These are phyloP conservation scores for Gossypium turneri DNA, from an alignment of 345 rosid genomes.

Conservation along the genomic window DNA sequence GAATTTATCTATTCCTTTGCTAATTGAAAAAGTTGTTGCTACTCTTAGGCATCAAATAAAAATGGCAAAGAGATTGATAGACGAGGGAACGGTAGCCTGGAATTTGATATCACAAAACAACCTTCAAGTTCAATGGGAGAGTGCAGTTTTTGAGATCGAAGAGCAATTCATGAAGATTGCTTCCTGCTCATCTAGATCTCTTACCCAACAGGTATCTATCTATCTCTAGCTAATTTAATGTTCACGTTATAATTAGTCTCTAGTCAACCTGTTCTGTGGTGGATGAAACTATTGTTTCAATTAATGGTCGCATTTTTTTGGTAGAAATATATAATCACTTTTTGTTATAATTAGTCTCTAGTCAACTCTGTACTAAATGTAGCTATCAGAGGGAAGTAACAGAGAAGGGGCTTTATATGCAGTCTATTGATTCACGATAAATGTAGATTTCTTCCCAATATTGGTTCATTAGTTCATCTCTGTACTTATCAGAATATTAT, in stretches of 20 bases:
- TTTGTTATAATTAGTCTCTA: neutral
- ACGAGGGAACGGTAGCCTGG: constrained; percentile 88
- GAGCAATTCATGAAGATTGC: constrained; percentile 82
- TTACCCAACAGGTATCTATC: constrained; percentile 44
- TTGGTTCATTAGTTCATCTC: too few species aligned
- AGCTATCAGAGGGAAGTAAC: neutral
- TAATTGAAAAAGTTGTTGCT: neutral
- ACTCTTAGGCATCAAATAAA: constrained; percentile 61
- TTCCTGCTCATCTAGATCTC: constrained; percentile 68
- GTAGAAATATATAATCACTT: too few species aligned
- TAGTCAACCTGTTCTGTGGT: neutral
- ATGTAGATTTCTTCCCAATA: too few species aligned
- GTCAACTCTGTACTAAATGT: neutral
- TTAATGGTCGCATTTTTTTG: neutral
- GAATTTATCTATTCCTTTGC: neutral
- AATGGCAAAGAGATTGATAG: constrained; percentile 74
- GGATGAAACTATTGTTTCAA: neutral
- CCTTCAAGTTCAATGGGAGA: constrained; percentile 69
- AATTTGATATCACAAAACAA: constrained; percentile 61
- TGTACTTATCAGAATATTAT: neutral
- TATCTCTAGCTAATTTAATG: neutral
- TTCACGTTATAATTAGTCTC: neutral
- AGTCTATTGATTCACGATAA: neutral
- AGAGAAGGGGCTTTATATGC: neutral
- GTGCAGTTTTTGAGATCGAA: constrained; percentile 62